Base-by-base conservation (phyloP, 2,329 filamentous ascomycete genomes). In the Penicillium oxalicum region DNA sequence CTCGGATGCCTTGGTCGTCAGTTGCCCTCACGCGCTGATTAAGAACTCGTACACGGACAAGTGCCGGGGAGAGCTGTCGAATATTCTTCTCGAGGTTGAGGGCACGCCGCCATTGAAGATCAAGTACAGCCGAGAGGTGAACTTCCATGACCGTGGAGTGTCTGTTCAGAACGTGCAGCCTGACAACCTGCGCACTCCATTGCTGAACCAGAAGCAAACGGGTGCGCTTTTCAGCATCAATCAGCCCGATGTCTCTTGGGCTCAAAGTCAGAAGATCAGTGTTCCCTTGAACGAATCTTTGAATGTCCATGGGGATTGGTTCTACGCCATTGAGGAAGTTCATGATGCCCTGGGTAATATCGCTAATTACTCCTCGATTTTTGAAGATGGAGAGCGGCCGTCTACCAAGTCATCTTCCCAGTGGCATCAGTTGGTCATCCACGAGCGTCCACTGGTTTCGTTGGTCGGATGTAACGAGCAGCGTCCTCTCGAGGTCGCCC, bases 151-250 rank as follows among this genome's bases (percentile, higher is more conserved):
- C 55, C 84, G 85, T 59, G 88, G 87, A 51, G 89, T 91, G 57
- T 89, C 91, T 54, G 91, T 95, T 59, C 91, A 97, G 69, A 95
- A 88, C 61, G 82, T 98, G 39, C 91, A 95, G 60, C 91, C 93
- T 0, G 90, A 96, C 42, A 87, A 88, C 33, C 85, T 91, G 61
- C 76, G 80, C 3, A 95, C 89, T 1, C 89, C 90, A 1, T 74
- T 95, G 33, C 71, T 86, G n/a, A 79, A 79, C 43, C 77, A 81
- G 39, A 74, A 78, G 42, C 75, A 74, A 26, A 76, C 79, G 1
- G 77, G 77, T 18, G 77, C 77, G 13, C 64, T 90, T 37, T 73
- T 86, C 37, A 70, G 75, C 37, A 70, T 77, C 9, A 78, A 74
- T 35, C 57, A 65, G 32, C 60, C 71, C 1, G 74, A 81, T 28